Evolutionary conservation across 805 yeast genomes (phyloP).

Genomic region (Lipomyces mesembrius): DNA sequence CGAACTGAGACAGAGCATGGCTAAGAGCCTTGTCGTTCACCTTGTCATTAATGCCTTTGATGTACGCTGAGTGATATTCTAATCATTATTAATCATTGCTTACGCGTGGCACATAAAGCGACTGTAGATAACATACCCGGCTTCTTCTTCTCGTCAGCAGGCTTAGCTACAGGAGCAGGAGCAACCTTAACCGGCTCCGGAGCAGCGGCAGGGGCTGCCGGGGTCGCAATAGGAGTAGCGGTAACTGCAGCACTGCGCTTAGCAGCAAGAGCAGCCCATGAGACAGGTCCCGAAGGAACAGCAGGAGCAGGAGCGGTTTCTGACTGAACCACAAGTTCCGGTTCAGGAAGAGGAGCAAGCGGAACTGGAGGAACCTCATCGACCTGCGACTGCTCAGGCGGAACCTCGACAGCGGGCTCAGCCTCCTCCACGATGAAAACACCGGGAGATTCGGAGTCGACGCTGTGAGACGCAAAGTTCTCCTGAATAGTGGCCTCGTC

Average conservation of each 20-base stretch:
- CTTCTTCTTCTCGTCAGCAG: constrained; percentile 9
- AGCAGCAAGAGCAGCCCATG: constrained; percentile 44
- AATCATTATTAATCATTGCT: constrained; percentile 7
- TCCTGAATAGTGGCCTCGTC: constrained; percentile 90
- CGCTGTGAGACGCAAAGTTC: constrained; percentile 77
- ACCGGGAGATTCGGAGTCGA: constrained; percentile 17
- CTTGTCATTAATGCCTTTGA: constrained; percentile 44
- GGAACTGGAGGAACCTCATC: constrained; percentile 32
- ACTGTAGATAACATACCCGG: constrained; percentile 7
- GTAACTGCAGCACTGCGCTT: constrained; percentile 32
- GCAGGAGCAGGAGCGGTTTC: constrained; percentile 21
- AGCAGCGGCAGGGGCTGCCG: constrained; percentile 29
- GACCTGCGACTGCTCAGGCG: constrained; percentile 22
- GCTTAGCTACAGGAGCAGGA: constrained; percentile 28
- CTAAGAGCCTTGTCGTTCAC: constrained; percentile 42
- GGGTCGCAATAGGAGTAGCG: constrained; percentile 30
- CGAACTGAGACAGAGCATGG: constrained; percentile 44
- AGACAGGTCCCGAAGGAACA: constrained; percentile 38
- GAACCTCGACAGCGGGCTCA: constrained; percentile 27
- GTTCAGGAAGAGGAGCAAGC: constrained; percentile 17
- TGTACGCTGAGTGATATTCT: constrained; percentile 47
- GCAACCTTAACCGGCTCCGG: constrained; percentile 38
- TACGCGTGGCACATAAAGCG: not conserved
- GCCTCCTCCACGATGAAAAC: constrained; percentile 16
- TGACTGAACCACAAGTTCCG: constrained; percentile 16